These are phyloP conservation scores for Hypoxylon sp. DNA, from an alignment of 2,329 filamentous ascomycete genomes.

Conservation along the genomic window DNA sequence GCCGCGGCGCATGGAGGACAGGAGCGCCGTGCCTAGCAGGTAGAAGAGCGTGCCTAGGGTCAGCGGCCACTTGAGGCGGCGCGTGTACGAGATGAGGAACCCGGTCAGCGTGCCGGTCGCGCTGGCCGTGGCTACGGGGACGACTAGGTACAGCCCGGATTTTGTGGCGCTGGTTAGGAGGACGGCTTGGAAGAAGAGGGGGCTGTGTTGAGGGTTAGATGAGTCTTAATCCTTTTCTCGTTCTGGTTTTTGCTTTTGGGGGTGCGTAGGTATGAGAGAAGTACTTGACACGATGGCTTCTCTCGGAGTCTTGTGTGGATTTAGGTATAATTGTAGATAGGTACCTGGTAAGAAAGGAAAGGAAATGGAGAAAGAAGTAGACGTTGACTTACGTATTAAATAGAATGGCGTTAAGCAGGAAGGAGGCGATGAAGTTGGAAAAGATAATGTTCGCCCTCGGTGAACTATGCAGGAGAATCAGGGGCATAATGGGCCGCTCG, in stretches of 20 bases:
- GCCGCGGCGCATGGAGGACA: slow-evolving; percentile 63
- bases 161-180: slow-evolving; percentile 76
- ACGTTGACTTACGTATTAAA: slow-evolving; percentile 70
- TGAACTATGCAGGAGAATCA: slow-evolving; percentile 61
- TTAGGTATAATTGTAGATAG: too few species aligned
- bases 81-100: slow-evolving; percentile 71
- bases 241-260: too few species aligned
- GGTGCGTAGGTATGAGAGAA: too few species aligned
- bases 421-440: slow-evolving; percentile 64
- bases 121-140: slow-evolving; percentile 70
- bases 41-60: slow-evolving; percentile 62
- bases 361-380: too few species aligned
- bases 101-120: slow-evolving; percentile 68
- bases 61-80: slow-evolving; percentile 70
- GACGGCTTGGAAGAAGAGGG: slow-evolving; percentile 82
- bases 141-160: slow-evolving; percentile 78
- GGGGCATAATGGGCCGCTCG: slow-evolving; percentile 70
- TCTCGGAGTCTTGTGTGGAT: too few species aligned
- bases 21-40: slow-evolving; percentile 63
- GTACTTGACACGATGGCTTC: too few species aligned
- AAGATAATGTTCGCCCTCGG: slow-evolving; percentile 71
- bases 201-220: slow-evolving; percentile 58
- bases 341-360: neutral
- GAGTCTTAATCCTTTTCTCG: neutral
- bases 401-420: slow-evolving; percentile 67